phyloP scores from a whole-genome alignment of 2,329 filamentous ascomycete genomes.

The Lecanicillium sp. region DNA sequence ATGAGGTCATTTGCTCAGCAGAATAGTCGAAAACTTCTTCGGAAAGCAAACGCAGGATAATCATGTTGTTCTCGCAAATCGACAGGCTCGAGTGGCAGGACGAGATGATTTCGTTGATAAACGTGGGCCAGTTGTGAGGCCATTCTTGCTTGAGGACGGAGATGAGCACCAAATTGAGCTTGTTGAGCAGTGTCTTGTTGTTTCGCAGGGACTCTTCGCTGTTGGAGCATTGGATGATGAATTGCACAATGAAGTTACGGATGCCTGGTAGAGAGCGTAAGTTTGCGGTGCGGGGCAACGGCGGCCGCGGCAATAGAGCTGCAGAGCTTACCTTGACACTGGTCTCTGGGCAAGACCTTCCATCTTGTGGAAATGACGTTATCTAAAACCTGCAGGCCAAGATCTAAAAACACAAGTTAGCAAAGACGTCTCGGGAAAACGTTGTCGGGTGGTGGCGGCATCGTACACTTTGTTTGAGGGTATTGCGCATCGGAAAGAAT shows the following conservation, averaged over 20 bases:
- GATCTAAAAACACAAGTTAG: slow-evolving; percentile 46
- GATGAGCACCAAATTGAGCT: slow-evolving; percentile 94
- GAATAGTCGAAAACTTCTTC: slow-evolving; percentile 99
- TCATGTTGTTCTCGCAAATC: slow-evolving; percentile 99
- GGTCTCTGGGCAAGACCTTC: slow-evolving; percentile 94
- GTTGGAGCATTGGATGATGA: slow-evolving; percentile 89
- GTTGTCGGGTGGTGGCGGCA: slow-evolving; percentile 6
- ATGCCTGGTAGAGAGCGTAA: slow-evolving; percentile 55
- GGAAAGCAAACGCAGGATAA: slow-evolving; percentile 86
- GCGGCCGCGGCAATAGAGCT: neutral
- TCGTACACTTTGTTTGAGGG: slow-evolving; percentile 90
- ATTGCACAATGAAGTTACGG: slow-evolving; percentile 97
- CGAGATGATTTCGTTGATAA: slow-evolving; percentile 98
- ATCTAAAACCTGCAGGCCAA: slow-evolving; percentile 93
- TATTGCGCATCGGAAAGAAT: slow-evolving; percentile 91
- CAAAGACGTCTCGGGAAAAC: slow-evolving; percentile 9
- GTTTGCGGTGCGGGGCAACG: slow-evolving; percentile 9
- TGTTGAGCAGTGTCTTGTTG: slow-evolving; percentile 89
- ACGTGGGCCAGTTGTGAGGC: slow-evolving; percentile 99
- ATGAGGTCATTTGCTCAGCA: slow-evolving; percentile 97
- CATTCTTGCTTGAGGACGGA: slow-evolving; percentile 98
- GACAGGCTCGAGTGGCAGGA: slow-evolving; percentile 92
- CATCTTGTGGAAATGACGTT: slow-evolving; percentile 98
- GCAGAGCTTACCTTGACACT: slow-evolving; percentile 66
- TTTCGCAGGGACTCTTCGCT: slow-evolving; percentile 79